Evolutionary conservation across 176 grass and related monocot genomes (phyloP).

Genomic region (Zea luxurians): DNA sequence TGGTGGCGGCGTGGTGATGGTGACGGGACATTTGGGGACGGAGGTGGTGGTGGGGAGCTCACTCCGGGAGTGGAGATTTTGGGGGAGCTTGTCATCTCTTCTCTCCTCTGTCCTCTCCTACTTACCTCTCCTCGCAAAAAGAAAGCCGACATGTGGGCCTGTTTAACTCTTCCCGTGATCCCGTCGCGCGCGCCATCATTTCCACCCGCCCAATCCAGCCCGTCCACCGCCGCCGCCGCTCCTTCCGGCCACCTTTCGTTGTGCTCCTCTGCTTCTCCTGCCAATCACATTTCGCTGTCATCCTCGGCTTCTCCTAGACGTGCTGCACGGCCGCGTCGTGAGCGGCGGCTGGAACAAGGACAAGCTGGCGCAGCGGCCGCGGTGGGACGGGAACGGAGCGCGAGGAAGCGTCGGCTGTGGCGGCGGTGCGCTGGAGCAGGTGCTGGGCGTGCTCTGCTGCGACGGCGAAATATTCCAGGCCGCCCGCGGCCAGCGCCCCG

Average conservation of each 20-base stretch:
- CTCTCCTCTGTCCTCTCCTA: background rate
- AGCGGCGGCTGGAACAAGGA: slow-evolving; percentile 34
- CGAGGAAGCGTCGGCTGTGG: background rate
- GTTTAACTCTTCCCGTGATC: background rate
- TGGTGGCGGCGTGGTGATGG: slow-evolving; percentile 21
- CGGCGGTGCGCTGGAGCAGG: slow-evolving; percentile 40
- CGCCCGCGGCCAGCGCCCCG: slow-evolving; percentile 21
- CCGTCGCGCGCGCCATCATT: slow-evolving; percentile 5
- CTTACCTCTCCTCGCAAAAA: background rate
- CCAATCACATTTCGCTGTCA: background rate
- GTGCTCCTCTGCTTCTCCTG: background rate
- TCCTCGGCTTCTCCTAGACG: background rate
- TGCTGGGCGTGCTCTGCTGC: slow-evolving; percentile 56
- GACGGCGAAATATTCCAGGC: slow-evolving; percentile 56
- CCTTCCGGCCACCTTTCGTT: background rate
- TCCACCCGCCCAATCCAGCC: background rate
- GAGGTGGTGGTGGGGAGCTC: background rate
- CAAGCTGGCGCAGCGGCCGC: slow-evolving; percentile 35
- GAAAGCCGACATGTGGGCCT: slow-evolving; percentile 3
- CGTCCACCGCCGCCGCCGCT: background rate
- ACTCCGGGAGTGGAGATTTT: slow-evolving; percentile 23
- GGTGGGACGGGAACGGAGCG: slow-evolving; percentile 7
- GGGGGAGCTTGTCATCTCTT: slow-evolving; percentile 2
- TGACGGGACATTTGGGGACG: slow-evolving; percentile 40
- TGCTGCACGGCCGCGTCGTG: slow-evolving; percentile 41